Conservation (phyloP, 2,329 filamentous ascomycete genomes). For the Trichoderma arundinaceum region DNA sequence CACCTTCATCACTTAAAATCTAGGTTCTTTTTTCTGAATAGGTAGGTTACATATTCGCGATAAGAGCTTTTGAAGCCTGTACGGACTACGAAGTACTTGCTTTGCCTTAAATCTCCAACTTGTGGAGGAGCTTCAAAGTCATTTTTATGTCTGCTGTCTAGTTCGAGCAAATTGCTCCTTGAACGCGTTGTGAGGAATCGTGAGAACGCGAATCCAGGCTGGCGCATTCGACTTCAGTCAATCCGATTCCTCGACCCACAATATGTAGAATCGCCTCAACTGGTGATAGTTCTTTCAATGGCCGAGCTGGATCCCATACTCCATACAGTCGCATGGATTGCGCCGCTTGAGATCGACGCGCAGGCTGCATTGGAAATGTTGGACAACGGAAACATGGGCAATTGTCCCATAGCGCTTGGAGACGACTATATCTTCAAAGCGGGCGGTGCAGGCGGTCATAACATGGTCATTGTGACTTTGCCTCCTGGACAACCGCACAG, state of each 20-base stretch:
- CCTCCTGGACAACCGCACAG: constrained; percentile 45
- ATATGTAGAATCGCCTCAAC: background rate
- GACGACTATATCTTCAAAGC: constrained; percentile 48
- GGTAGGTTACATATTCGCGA: too few species aligned
- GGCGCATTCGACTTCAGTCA: too few species aligned
- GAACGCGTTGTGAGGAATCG: too few species aligned
- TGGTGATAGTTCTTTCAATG: background rate
- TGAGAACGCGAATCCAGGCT: too few species aligned
- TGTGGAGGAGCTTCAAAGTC: too few species aligned
- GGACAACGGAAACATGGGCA: constrained; percentile 42
- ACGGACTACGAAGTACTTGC: too few species aligned
- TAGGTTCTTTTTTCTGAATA: too few species aligned
- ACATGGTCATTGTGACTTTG: constrained; percentile 46
- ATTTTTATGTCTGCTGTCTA: too few species aligned
- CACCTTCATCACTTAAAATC: too few species aligned
- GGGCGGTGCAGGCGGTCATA: constrained; percentile 45
- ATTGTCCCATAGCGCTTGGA: constrained; percentile 41
- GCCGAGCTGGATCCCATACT: constrained; percentile 25
- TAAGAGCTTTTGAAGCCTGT: too few species aligned
- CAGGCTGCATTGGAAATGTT: constrained; percentile 44
- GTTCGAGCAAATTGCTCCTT: too few species aligned
- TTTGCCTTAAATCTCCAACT: too few species aligned
- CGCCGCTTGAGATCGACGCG: constrained; percentile 47
- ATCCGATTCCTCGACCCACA: background rate
- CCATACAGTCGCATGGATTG: constrained; percentile 48